phyloP scores from a whole-genome alignment of 257 asterid genomes.

The Fraxinus pennsylvanica region DNA sequence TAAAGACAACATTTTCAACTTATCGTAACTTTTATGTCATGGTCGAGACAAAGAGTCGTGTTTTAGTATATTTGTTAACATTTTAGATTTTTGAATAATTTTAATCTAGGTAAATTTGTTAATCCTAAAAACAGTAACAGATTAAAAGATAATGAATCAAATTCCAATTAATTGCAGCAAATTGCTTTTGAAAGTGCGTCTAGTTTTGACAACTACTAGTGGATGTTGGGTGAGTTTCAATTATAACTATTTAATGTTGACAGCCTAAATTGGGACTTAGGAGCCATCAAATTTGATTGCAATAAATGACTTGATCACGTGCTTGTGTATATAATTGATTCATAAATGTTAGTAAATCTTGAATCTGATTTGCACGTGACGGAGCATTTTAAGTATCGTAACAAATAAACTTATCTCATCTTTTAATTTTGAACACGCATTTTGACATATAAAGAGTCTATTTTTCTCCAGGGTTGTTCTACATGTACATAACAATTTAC shows the following conservation, averaged over 20 bases:
- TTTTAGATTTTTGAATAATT: too few species aligned
- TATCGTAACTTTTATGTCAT: too few species aligned
- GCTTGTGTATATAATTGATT: not conserved
- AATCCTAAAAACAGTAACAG: not conserved
- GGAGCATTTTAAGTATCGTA: too few species aligned
- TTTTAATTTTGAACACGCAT: too few species aligned
- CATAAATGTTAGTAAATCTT: not conserved
- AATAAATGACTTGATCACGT: not conserved
- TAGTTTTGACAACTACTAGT: not conserved
- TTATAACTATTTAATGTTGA: not conserved
- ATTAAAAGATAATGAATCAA: not conserved
- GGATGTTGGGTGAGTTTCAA: not conserved
- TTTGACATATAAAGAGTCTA: too few species aligned
- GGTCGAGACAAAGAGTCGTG: too few species aligned
- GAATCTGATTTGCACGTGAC: too few species aligned
- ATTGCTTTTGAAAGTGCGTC: not conserved
- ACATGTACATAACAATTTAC: too few species aligned
- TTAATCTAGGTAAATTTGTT: not conserved
- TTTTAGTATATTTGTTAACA: too few species aligned
- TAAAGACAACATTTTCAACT: too few species aligned
- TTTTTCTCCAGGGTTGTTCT: too few species aligned
- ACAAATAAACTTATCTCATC: too few species aligned
- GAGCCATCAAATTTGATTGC: not conserved
- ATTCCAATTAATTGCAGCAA: not conserved
- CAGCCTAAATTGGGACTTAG: not conserved